A percentile compares a stretch with the other conserved stretches of the same genome.
Evolutionary conservation across 768 basidiomycete genomes (phyloP).

Genomic region (Baorangia bicolor): DNA sequence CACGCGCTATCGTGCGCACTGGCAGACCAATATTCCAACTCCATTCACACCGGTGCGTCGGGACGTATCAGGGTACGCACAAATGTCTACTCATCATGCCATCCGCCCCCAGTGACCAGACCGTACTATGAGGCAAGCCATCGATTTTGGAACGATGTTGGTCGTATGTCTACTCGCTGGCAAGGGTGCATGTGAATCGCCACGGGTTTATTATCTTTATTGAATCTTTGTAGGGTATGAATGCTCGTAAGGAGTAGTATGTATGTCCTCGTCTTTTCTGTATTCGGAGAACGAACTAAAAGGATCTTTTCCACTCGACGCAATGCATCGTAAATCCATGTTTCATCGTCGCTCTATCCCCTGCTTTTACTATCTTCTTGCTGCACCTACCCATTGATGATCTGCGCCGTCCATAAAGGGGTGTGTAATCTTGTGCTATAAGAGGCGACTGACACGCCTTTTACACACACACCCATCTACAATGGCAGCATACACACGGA

Average conservation of each 20-base stretch:
- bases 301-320: too few species aligned
- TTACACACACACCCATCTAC: not conserved
- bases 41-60: too few species aligned
- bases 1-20: too few species aligned
- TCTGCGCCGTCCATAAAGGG: slow-evolving; percentile 9
- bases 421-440: not conserved
- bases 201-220: slow-evolving; percentile 24
- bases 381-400: slow-evolving; percentile 6
- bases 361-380: too few species aligned
- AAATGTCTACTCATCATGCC: too few species aligned
- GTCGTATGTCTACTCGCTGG: slow-evolving; percentile 20
- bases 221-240: slow-evolving; percentile 17
- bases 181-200: slow-evolving; percentile 12
- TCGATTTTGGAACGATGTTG: too few species aligned
- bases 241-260: not conserved
- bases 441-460: not conserved
- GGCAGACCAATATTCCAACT: too few species aligned
- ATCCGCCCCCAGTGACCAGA: too few species aligned
- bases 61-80: too few species aligned
- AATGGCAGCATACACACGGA: slow-evolving; percentile 20
- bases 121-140: too few species aligned
- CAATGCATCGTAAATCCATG: not conserved
- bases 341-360: not conserved
- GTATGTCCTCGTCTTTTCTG: slow-evolving; percentile 1
- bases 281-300: not conserved